phyloP scores from a whole-genome alignment of 2,329 filamentous ascomycete genomes.

The Sclerotinia nivalis region DNA sequence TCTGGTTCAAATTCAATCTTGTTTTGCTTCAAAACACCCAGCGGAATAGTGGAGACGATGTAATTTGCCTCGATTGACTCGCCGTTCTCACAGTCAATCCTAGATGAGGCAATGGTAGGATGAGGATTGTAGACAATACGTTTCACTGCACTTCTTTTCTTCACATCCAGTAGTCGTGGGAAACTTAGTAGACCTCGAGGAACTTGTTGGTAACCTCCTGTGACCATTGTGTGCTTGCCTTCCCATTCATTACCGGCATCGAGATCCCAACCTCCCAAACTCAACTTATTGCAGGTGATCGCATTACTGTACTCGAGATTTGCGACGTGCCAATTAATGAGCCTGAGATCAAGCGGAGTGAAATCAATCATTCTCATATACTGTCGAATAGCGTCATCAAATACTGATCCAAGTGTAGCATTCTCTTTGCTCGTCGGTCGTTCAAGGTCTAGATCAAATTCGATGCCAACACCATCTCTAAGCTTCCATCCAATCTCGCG shows the following conservation, averaged over 20 bases:
- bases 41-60: conserved; percentile 84
- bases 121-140: conserved; percentile 65
- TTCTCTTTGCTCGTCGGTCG: conserved; percentile 57
- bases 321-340: conserved; percentile 97
- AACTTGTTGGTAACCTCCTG: conserved; percentile 91
- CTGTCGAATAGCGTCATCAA: conserved; percentile 87
- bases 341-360: conserved; percentile 79
- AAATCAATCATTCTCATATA: conserved; percentile 83
- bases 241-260: conserved; percentile 98
- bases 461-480: conserved; percentile 60
- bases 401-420: conserved; percentile 83
- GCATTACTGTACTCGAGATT: conserved; percentile 98
- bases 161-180: conserved; percentile 75
- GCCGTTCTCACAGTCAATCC: conserved; percentile 76
- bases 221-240: conserved; percentile 86
- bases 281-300: conserved; percentile 81
- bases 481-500: conserved; percentile 81
- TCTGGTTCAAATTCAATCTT: conserved; percentile 83
- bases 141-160: conserved; percentile 70
- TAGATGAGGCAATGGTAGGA: conserved; percentile 51
- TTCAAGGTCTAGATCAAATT: conserved; percentile 71
- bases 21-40: conserved; percentile 87
- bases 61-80: conserved; percentile 78
- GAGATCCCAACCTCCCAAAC: conserved; percentile 91
- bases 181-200: conserved; percentile 81